A percentile compares a stretch with the other conserved stretches of the same genome.
Conservation (phyloP, 2,329 filamentous ascomycete genomes). For the Fusarium odoratissimum region DNA sequence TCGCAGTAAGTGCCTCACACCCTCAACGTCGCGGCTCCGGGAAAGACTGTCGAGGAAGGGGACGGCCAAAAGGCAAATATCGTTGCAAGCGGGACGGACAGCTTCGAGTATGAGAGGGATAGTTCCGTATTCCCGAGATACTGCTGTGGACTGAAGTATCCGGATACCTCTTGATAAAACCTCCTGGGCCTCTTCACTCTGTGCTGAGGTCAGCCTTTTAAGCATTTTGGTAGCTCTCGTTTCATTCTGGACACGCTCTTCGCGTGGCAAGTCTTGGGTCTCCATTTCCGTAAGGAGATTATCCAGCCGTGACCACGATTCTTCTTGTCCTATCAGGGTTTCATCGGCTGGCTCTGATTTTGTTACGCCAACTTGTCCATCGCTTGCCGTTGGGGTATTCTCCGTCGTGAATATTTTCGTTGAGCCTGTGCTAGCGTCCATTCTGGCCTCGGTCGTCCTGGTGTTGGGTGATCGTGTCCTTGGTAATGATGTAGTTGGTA, state of each 20-base stretch:
- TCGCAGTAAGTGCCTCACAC: slow-evolving; percentile 25
- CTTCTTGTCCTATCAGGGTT: not conserved
- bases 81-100: slow-evolving; percentile 37
- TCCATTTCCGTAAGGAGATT: slow-evolving; percentile 26
- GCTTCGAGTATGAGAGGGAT: slow-evolving; percentile 36
- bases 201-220: slow-evolving; percentile 25
- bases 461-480: not conserved
- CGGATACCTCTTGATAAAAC: slow-evolving; percentile 34
- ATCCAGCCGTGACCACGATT: slow-evolving; percentile 17
- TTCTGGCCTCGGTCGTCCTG: not conserved
- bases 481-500: slow-evolving; percentile 6
- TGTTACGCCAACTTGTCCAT: not conserved
- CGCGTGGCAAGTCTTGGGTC: not conserved
- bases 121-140: slow-evolving; percentile 30
- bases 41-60: slow-evolving; percentile 40
- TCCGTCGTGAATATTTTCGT: not conserved
- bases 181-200: slow-evolving; percentile 16
- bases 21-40: slow-evolving; percentile 25
- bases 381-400: not conserved
- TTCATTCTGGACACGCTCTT: slow-evolving; percentile 2
- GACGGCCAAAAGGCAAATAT: slow-evolving; percentile 39
- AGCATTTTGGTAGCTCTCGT: slow-evolving; percentile 35
- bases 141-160: slow-evolving; percentile 41
- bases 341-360: not conserved
- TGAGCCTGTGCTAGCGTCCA: not conserved